A percentile compares a stretch with the other conserved stretches of the same genome.
These are phyloP conservation scores for Chamaecrista fasciculata DNA, from an alignment of 306 rosid species.

Conservation along the genomic window DNA sequence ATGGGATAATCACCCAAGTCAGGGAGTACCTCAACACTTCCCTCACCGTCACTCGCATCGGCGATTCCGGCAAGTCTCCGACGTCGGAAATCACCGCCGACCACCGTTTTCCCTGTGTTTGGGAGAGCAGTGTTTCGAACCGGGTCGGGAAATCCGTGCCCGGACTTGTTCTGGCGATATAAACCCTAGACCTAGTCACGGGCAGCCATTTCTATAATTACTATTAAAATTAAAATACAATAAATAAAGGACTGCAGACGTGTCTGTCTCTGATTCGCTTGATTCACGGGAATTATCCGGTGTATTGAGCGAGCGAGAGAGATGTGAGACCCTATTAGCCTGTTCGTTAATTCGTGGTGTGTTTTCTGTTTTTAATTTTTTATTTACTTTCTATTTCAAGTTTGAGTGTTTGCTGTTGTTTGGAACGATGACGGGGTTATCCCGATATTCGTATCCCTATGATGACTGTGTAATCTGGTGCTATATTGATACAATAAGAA, in stretches of 20 bases:
- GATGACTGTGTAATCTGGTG: constrained; percentile 29
- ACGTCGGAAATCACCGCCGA: constrained; percentile 43
- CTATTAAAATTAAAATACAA: not conserved
- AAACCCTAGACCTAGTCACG: not conserved
- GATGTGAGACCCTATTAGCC: constrained; percentile 30
- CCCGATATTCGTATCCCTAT: constrained; percentile 29
- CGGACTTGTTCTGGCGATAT: constrained; percentile 66
- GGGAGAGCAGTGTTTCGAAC: constrained; percentile 64
- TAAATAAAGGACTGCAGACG: constrained; percentile 24
- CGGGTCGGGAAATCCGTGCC: constrained; percentile 64
- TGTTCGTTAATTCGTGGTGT: too few relatives aligned
- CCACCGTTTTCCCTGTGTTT: constrained; percentile 51
- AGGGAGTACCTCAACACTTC: constrained; percentile 63
- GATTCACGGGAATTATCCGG: not conserved
- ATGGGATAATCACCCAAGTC: constrained; percentile 49
- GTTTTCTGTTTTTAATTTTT: not conserved
- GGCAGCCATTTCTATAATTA: constrained; percentile 24
- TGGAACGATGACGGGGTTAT: constrained; percentile 27
- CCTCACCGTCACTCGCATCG: constrained; percentile 49
- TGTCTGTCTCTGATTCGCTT: constrained; percentile 11
- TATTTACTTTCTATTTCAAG: not conserved
- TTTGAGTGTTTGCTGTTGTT: not conserved
- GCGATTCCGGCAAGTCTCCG: not conserved
- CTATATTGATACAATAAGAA: constrained; percentile 29
- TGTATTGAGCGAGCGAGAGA: not conserved